These are phyloP conservation scores for Hymenoscyphus fraxineus DNA, from an alignment of 2,329 filamentous ascomycete genomes.

Conservation along the genomic window DNA sequence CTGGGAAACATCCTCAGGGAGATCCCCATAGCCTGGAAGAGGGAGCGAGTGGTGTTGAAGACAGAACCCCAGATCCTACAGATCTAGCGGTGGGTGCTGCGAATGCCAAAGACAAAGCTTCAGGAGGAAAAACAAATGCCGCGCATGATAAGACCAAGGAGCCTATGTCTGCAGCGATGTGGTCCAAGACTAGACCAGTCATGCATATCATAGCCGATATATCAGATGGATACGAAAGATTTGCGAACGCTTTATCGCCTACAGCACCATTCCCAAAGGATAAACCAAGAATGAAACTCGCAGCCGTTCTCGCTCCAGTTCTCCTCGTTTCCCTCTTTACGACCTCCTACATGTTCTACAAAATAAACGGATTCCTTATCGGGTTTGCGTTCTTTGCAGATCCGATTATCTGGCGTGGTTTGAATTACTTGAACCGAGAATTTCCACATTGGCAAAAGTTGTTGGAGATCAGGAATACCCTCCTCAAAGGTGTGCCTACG, in stretches of 20 bases:
- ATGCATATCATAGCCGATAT: conserved; percentile 44
- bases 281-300: conserved; percentile 51
- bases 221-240: conserved; percentile 49
- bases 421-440: conserved; percentile 56
- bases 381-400: conserved; percentile 80
- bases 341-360: conserved; percentile 58
- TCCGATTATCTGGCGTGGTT: conserved; percentile 60
- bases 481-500: conserved; percentile 79
- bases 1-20: conserved; percentile 21
- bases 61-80: conserved; percentile 18
- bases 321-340: conserved; percentile 51
- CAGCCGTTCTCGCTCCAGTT: conserved; percentile 48
- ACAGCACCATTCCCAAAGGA: conserved; percentile 54
- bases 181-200: conserved; percentile 21
- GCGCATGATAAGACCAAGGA: conserved; percentile 21
- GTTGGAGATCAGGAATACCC: conserved; percentile 68
- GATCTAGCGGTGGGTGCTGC: conserved; percentile 16
- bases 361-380: conserved; percentile 61
- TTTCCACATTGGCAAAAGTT: conserved; percentile 73
- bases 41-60: conserved; percentile 17
- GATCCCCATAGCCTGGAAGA: conserved; percentile 18
- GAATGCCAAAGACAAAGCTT: conserved; percentile 14
- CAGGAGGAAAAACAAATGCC: conserved; percentile 15
- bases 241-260: conserved; percentile 39
- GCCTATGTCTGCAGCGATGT: conserved; percentile 22